These are phyloP conservation scores for Suillus subaureus DNA, from an alignment of 768 basidiomycete genomes.

Conservation along the genomic window DNA sequence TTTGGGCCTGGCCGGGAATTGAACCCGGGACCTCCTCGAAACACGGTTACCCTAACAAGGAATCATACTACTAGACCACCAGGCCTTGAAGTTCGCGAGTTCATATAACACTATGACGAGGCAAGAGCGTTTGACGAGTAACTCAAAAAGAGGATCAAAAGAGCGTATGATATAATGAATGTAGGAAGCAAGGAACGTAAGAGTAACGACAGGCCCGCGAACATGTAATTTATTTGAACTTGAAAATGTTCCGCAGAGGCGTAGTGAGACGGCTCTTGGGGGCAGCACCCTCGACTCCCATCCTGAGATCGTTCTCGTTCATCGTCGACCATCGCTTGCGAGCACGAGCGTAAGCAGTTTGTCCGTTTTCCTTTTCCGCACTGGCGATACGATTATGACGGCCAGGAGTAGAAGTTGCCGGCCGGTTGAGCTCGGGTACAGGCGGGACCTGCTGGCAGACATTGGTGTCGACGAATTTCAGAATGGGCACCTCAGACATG, in stretches of 20 bases:
- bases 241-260: conserved; percentile 35
- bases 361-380: conserved; percentile 20
- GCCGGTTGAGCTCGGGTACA: conserved; percentile 8
- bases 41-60: conserved; percentile 36
- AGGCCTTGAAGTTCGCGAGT: conserved; percentile 24
- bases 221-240: conserved; percentile 26
- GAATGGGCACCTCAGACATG: conserved; percentile 9
- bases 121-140: background rate
- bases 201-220: background rate
- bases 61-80: conserved; percentile 46
- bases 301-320: conserved; percentile 22
- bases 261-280: conserved; percentile 29
- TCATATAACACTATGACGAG: background rate
- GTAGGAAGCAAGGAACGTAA: conserved; percentile 3
- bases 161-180: background rate
- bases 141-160: background rate
- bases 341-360: conserved; percentile 9
- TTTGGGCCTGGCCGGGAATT: conserved; percentile 74
- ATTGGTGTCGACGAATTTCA: conserved; percentile 6
- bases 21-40: conserved; percentile 82
- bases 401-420: conserved; percentile 10
- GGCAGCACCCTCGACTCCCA: conserved; percentile 26
- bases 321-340: conserved; percentile 18
- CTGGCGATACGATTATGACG: conserved; percentile 20
- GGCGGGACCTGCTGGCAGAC: conserved; percentile 1